Conservation (phyloP, 2,329 filamentous ascomycete genomes). For the Colletotrichum tofieldiae region DNA sequence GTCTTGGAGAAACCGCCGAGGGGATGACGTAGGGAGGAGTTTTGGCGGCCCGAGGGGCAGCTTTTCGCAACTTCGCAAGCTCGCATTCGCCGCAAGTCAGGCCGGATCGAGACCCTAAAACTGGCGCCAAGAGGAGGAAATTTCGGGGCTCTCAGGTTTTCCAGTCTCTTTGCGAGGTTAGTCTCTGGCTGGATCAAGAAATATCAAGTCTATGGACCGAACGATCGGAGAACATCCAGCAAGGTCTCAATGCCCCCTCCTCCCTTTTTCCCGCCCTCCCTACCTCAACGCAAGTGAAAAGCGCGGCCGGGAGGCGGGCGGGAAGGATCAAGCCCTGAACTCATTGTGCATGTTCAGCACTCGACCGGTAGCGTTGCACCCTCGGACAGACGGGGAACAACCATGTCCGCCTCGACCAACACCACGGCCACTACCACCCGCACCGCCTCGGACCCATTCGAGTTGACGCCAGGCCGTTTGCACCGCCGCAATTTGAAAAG, state of each 20-base stretch:
- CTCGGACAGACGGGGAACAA: conserved; percentile 32
- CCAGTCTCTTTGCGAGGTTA: not conserved
- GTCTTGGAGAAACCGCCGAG: conserved; percentile 15
- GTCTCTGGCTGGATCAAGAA: not conserved
- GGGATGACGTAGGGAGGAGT: conserved; percentile 30
- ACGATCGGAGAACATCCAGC: not conserved
- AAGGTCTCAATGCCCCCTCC: not conserved
- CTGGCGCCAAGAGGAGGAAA: conserved; percentile 19
- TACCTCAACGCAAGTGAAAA: not conserved
- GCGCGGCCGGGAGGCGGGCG: not conserved
- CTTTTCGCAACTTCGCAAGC: not conserved
- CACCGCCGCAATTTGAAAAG: conserved; percentile 30
- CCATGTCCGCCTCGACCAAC: conserved; percentile 33
- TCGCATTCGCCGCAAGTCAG: not conserved
- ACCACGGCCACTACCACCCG: not conserved
- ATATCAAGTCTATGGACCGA: not conserved
- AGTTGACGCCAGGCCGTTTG: not conserved
- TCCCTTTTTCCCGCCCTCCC: not conserved
- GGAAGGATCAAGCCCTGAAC: conserved; percentile 11
- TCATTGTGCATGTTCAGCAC: conserved; percentile 2
- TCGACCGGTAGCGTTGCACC: not conserved
- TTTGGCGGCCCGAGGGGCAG: not conserved
- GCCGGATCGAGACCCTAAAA: conserved; percentile 18
- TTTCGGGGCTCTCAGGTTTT: conserved; percentile 5
- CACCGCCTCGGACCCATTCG: conserved; percentile 15